Conservation (phyloP, 2,329 filamentous ascomycete genomes). For the Epichloe scottii region DNA sequence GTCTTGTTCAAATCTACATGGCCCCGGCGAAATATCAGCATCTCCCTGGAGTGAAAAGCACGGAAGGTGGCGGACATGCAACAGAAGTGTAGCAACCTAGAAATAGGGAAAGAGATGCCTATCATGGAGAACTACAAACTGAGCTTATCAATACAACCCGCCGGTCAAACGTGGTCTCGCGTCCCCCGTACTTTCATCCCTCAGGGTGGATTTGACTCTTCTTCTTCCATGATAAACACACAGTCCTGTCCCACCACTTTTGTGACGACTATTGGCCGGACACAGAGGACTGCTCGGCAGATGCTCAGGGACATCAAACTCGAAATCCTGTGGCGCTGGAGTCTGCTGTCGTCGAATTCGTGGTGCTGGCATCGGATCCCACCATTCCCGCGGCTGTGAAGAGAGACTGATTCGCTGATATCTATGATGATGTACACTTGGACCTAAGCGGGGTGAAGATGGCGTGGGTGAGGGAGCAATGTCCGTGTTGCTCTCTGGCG, state of each 20-base stretch:
- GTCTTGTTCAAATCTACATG: too few relatives aligned
- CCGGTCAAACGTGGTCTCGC: neutral
- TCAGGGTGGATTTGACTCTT: constrained; percentile 8
- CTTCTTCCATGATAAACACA: constrained; percentile 38
- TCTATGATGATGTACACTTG: constrained; percentile 9
- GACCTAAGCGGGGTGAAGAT: constrained; percentile 5
- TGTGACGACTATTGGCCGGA: constrained; percentile 32
- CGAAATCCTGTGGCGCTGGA: constrained; percentile 19
- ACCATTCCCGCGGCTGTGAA: constrained; percentile 22
- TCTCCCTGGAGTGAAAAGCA: neutral
- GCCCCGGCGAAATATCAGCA: too few relatives aligned
- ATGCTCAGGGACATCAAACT: constrained; percentile 39
- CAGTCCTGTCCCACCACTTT: constrained; percentile 31
- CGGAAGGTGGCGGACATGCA: neutral
- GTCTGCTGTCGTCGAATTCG: constrained; percentile 9
- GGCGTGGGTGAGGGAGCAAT: neutral
- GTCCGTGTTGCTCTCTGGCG: constrained; percentile 11
- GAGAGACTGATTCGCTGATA: constrained; percentile 12
- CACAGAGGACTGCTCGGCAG: constrained; percentile 39
- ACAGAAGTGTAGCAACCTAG: neutral
- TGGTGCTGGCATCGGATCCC: constrained; percentile 19
- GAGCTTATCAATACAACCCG: neutral
- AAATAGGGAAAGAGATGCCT: neutral
- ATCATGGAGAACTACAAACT: neutral
- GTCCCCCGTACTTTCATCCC: neutral